These are phyloP conservation scores for Candida gigantensis DNA, from an alignment of 1,139 yeast genomes.

Conservation along the genomic window DNA sequence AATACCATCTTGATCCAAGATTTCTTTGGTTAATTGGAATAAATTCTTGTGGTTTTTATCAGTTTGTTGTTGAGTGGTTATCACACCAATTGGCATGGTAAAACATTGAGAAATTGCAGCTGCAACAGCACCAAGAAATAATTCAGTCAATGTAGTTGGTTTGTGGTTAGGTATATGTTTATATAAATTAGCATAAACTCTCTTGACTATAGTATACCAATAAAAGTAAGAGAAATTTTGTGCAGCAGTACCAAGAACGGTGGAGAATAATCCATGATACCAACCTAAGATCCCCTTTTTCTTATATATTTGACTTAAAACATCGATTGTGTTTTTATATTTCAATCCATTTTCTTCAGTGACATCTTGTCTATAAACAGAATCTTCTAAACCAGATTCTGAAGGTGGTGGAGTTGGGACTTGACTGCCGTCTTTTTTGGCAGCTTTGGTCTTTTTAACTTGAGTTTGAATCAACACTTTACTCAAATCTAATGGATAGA, in stretches of 20 bases:
- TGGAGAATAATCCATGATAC: constrained; percentile 73
- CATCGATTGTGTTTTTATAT: constrained; percentile 66
- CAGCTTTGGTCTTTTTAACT: constrained; percentile 31
- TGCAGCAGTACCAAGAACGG: constrained; percentile 72
- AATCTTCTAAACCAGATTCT: constrained; percentile 25
- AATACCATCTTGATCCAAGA: constrained; percentile 66
- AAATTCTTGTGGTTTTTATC: constrained; percentile 45
- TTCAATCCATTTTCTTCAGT: constrained; percentile 29
- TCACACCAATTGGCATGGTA: constrained; percentile 80
- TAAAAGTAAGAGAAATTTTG: constrained; percentile 84
- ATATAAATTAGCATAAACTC: constrained; percentile 51
- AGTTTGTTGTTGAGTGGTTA: constrained; percentile 85
- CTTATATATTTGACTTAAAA: constrained; percentile 56
- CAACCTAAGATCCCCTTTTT: constrained; percentile 69
- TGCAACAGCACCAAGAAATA: constrained; percentile 79
- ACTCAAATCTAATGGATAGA: constrained; percentile 72
- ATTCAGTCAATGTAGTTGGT: constrained; percentile 66
- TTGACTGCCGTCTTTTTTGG: constrained; percentile 4
- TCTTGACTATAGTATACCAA: constrained; percentile 79
- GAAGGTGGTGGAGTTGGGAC: constrained; percentile 20
- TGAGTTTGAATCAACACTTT: constrained; percentile 78
- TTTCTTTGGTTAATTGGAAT: constrained; percentile 51
- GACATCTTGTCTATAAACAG: constrained; percentile 24
- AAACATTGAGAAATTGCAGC: constrained; percentile 83
- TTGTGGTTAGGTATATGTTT: constrained; percentile 38